Percentiles rank a stretch among this genome's conserved stretches.
These are phyloP conservation scores for Rhodotorula sp. DNA, from an alignment of 1,284 basidiomycete species.

Conservation along the genomic window DNA sequence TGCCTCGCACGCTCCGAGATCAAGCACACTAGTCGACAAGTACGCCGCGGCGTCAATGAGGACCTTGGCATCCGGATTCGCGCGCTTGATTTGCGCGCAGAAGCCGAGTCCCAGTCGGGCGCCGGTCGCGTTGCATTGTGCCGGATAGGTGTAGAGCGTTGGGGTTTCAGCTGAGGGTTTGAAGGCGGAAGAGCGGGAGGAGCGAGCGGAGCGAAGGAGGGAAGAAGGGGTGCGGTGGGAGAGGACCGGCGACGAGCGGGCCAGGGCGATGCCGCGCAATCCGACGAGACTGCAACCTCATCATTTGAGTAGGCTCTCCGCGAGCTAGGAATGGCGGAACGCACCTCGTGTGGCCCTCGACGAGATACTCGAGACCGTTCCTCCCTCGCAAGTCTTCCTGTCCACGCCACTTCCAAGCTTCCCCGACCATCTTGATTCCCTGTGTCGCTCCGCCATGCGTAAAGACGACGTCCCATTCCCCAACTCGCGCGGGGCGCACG, in stretches of 20 bases:
- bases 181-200: not conserved
- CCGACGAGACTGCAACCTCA: slow-evolving; percentile 71
- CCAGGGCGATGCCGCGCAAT: slow-evolving; percentile 66
- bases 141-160: slow-evolving; percentile 35
- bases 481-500: slow-evolving; percentile 63
- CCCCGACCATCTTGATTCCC: slow-evolving; percentile 74
- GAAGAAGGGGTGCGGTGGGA: slow-evolving; percentile 56
- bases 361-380: slow-evolving; percentile 62
- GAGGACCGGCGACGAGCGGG: slow-evolving; percentile 58
- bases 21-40: slow-evolving; percentile 61
- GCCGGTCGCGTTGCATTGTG: slow-evolving; percentile 38
- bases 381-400: slow-evolving; percentile 2
- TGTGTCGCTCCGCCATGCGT: slow-evolving; percentile 70
- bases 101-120: slow-evolving; percentile 21
- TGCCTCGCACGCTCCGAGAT: slow-evolving; percentile 70
- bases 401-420: slow-evolving; percentile 64
- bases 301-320: too few relatives aligned
- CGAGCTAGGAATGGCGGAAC: not conserved
- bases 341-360: slow-evolving; percentile 67
- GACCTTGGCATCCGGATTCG: slow-evolving; percentile 27
- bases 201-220: slow-evolving; percentile 20
- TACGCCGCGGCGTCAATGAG: slow-evolving; percentile 44
- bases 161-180: slow-evolving; percentile 50
- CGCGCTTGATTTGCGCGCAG: slow-evolving; percentile 25
- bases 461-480: slow-evolving; percentile 71